phyloP scores from a whole-genome alignment of 805 yeast species.

The Saturnispora dispora region DNA sequence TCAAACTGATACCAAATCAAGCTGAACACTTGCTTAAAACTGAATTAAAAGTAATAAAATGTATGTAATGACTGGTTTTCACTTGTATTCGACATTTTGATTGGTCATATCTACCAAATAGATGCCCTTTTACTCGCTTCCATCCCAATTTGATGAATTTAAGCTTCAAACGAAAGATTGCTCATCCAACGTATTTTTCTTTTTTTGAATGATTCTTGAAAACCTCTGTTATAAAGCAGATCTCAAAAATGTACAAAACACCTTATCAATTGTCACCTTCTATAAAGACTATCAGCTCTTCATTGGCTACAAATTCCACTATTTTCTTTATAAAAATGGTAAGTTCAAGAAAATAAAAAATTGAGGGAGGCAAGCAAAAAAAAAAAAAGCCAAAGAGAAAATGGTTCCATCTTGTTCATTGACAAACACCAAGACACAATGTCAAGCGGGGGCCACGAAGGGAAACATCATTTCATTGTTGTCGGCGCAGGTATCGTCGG shows the following conservation, averaged over 20 bases:
- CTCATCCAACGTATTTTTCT: too few relatives aligned
- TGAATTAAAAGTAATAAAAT: too few relatives aligned
- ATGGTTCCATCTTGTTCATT: constrained; percentile 2
- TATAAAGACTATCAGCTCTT: neutral
- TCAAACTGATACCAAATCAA: neutral
- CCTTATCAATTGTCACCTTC: too few relatives aligned
- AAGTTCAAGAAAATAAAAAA: neutral
- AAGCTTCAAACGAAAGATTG: too few relatives aligned
- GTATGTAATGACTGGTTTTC: too few relatives aligned
- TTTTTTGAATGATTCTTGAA: too few relatives aligned
- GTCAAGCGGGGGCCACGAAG: constrained; percentile 22
- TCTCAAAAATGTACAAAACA: too few relatives aligned
- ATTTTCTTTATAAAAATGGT: neutral
- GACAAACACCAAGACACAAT: neutral
- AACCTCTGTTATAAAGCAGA: too few relatives aligned
- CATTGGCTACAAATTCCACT: neutral
- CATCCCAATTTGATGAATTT: too few relatives aligned
- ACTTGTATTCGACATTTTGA: too few relatives aligned
- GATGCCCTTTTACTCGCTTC: too few relatives aligned
- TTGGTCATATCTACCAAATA: too few relatives aligned
- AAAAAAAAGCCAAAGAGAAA: neutral
- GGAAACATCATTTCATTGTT: constrained; percentile 68
- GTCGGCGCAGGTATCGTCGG: constrained; percentile 97
- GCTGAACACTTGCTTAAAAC: neutral
- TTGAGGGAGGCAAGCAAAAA: neutral